Conservation (phyloP, 2,329 filamentous ascomycete species). For the Xylariaceae sp. region DNA sequence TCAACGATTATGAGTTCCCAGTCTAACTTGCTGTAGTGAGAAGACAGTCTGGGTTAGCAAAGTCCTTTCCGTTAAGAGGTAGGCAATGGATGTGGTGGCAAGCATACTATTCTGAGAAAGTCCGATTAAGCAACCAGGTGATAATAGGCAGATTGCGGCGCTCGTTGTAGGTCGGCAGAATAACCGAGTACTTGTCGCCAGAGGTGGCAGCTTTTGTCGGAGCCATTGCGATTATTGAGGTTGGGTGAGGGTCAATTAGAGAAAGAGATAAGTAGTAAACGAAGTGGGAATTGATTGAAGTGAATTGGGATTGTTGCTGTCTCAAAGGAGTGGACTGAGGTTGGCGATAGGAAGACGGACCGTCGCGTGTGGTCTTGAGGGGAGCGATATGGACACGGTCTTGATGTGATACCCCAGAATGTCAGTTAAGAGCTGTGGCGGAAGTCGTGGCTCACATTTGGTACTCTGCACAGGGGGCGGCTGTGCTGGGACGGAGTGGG, state of each 20-base stretch:
- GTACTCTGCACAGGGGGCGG: no score
- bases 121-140: constrained; percentile 90
- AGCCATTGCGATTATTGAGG: constrained; percentile 50
- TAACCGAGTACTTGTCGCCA: constrained; percentile 90
- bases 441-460: neutral
- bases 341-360: constrained; percentile 30
- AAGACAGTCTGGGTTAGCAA: constrained; percentile 23
- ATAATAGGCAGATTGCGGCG: constrained; percentile 96
- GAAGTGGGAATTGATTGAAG: constrained; percentile 4
- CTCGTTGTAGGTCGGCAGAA: constrained; percentile 98
- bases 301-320: constrained; percentile 3
- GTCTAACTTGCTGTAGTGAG: constrained; percentile 74
- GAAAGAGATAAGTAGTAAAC: constrained; percentile 11
- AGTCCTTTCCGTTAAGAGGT: neutral
- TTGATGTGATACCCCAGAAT: constrained; percentile 18
- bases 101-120: constrained; percentile 83
- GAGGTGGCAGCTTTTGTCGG: constrained; percentile 47
- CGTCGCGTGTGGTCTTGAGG: constrained; percentile 21
- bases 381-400: constrained; percentile 34
- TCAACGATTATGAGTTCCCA: constrained; percentile 99
- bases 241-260: constrained; percentile 5
- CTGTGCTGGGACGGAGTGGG: no score
- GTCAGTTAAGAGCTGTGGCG: no score
- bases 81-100: neutral
- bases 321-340: constrained; percentile 40